Percentiles rank a stretch among this genome's conserved stretches.
Evolutionary conservation across 2,329 filamentous ascomycete genomes (phyloP).

Genomic region (Biscogniauxia mediterranea): DNA sequence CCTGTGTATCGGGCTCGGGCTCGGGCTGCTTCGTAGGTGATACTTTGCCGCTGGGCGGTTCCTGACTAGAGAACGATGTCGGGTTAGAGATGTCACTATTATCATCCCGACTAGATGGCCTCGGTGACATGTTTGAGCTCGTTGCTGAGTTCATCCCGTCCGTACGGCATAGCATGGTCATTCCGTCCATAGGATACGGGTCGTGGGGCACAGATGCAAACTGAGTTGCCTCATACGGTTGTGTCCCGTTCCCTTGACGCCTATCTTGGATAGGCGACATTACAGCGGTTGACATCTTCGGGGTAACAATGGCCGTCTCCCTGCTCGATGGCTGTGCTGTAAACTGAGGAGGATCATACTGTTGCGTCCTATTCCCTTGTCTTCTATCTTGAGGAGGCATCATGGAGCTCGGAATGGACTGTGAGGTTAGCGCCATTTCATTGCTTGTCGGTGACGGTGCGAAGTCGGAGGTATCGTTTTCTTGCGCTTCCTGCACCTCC

Average conservation of each 20-base stretch:
- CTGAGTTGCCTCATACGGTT: constrained; percentile 52
- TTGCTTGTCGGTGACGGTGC: neutral
- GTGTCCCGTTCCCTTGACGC: constrained; percentile 21
- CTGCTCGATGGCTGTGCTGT: neutral
- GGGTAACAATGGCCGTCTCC: constrained; percentile 2
- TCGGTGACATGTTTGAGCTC: constrained; percentile 50
- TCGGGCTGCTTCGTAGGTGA: constrained; percentile 70
- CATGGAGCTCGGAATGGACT: constrained; percentile 1
- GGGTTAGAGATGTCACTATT: constrained; percentile 89
- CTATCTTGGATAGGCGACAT: constrained; percentile 21
- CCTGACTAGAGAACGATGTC: constrained; percentile 84
- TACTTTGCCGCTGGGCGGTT: constrained; percentile 69
- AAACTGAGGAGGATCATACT: constrained; percentile 12
- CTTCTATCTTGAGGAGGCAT: constrained; percentile 14
- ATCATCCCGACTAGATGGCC: constrained; percentile 82
- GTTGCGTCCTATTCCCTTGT: constrained; percentile 9
- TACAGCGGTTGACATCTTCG: constrained; percentile 5
- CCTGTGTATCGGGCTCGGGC: constrained; percentile 45
- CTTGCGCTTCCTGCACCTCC: neutral
- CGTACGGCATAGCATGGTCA: constrained; percentile 93
- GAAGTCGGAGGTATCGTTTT: neutral
- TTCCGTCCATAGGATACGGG: constrained; percentile 89
- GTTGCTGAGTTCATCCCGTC: constrained; percentile 56
- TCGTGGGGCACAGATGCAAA: constrained; percentile 79
- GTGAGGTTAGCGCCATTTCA: neutral